phyloP scores from a whole-genome alignment of 768 basidiomycete species.

The Boletus rubroflammeus region DNA sequence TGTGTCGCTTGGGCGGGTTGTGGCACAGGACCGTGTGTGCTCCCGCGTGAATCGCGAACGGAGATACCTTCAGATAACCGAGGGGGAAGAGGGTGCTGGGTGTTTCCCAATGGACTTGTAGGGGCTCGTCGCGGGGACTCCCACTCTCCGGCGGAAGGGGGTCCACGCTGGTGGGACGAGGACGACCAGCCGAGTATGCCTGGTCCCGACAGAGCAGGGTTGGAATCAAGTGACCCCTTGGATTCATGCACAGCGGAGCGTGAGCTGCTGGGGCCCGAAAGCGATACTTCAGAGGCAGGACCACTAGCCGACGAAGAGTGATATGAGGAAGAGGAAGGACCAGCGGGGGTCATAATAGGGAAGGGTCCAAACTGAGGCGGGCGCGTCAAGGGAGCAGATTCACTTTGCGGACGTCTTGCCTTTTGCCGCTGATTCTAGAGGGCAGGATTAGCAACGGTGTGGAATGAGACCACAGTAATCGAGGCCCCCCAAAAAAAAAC shows the following conservation, averaged over 20 bases:
- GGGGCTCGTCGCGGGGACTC: slow-evolving; percentile 11
- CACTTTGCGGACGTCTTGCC: slow-evolving; percentile 69
- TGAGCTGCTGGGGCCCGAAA: slow-evolving; percentile 11
- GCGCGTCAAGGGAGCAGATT: slow-evolving; percentile 48
- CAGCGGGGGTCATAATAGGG: slow-evolving; percentile 40
- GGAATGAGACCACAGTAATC: neutral
- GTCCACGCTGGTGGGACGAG: slow-evolving; percentile 10
- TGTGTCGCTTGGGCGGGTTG: slow-evolving; percentile 10
- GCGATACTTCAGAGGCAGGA: slow-evolving; percentile 11
- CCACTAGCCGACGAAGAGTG: slow-evolving; percentile 5
- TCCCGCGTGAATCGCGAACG: slow-evolving; percentile 9
- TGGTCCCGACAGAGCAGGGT: slow-evolving; percentile 48
- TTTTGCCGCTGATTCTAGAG: slow-evolving; percentile 84
- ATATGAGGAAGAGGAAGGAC: slow-evolving; percentile 22
- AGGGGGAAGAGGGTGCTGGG: slow-evolving; percentile 2
- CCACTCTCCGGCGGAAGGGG: slow-evolving; percentile 19
- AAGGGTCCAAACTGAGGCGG: slow-evolving; percentile 65
- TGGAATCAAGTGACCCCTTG: slow-evolving; percentile 33
- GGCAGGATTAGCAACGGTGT: slow-evolving; percentile 4
- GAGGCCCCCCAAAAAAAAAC: neutral
- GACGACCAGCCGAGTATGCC: slow-evolving; percentile 45
- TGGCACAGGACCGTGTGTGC: slow-evolving; percentile 9
- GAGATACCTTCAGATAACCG: slow-evolving; percentile 10
- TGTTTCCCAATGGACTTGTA: slow-evolving; percentile 7
- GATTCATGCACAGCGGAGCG: slow-evolving; percentile 9